Conservation (phyloP, 1,139 yeast species). For the Pichia sp. region DNA sequence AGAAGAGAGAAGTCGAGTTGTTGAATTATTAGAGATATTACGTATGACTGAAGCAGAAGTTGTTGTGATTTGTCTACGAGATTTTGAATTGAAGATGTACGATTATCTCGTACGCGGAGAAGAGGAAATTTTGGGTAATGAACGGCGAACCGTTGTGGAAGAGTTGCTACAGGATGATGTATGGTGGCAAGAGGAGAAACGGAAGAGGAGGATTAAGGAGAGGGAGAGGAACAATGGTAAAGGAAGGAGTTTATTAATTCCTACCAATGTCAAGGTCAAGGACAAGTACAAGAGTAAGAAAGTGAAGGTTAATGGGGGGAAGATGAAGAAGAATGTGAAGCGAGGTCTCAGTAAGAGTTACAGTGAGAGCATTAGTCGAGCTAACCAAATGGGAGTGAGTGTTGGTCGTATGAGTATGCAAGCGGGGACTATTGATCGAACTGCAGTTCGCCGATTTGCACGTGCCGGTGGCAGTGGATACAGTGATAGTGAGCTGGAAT, state of each 20-base stretch:
- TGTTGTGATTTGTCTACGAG: constrained; percentile 54
- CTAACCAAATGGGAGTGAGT: constrained; percentile 12
- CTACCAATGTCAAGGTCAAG: no score
- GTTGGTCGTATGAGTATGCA: constrained; percentile 10
- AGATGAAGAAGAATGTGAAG: no score
- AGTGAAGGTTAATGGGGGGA: no score
- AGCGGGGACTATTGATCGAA: no score
- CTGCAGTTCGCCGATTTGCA: no score
- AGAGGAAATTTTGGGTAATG: constrained; percentile 19
- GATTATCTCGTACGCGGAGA: constrained; percentile 72
- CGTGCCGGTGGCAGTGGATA: no score
- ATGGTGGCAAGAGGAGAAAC: constrained; percentile 40
- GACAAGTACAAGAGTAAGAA: no score
- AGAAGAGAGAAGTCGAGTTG: constrained; percentile 59
- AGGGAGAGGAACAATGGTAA: no score
- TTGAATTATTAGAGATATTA: constrained; percentile 57
- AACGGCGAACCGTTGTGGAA: constrained; percentile 31
- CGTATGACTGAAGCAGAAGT: constrained; percentile 71
- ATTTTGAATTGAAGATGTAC: constrained; percentile 56
- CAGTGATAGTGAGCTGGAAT: no score
- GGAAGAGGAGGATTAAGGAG: no score
- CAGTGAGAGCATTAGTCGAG: constrained; percentile 12
- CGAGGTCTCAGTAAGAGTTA: no score
- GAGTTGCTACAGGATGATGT: constrained; percentile 33
- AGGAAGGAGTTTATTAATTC: no score